These are phyloP conservation scores for Phytophthora pistaciae DNA, from an alignment of 352 stramenopile genomes.

Conservation along the genomic window DNA sequence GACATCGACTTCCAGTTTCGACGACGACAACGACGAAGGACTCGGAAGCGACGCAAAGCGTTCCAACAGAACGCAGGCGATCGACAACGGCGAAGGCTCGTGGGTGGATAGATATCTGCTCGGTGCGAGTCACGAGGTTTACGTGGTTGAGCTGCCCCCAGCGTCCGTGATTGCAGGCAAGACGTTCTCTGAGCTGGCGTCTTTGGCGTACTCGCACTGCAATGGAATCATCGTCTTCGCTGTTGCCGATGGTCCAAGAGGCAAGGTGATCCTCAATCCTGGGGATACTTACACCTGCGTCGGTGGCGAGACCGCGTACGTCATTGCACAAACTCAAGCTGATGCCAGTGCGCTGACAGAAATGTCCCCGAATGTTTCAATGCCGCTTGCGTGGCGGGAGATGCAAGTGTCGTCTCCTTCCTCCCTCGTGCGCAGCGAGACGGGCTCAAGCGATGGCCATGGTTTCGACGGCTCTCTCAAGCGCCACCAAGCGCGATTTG, in stretches of 20 bases:
- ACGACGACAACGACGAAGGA: slow-evolving; percentile 51
- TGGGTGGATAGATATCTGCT: slow-evolving; percentile 84
- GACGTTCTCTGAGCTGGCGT: slow-evolving; percentile 84
- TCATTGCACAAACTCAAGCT: slow-evolving; percentile 69
- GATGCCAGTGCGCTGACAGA: slow-evolving; percentile 44
- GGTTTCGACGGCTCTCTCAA: slow-evolving; percentile 19
- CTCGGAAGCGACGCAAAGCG: slow-evolving; percentile 39
- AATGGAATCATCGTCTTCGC: slow-evolving; percentile 84
- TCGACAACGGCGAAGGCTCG: slow-evolving; percentile 46
- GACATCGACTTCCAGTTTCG: slow-evolving; percentile 81
- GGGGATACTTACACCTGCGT: slow-evolving; percentile 78
- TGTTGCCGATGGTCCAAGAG: slow-evolving; percentile 45
- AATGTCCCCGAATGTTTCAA: slow-evolving; percentile 31
- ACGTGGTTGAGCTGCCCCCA: slow-evolving; percentile 73
- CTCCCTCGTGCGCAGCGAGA: slow-evolving; percentile 39
- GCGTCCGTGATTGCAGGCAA: slow-evolving; percentile 63
- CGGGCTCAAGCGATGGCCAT: slow-evolving; percentile 23
- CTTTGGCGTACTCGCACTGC: slow-evolving; percentile 80
- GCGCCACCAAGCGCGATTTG: slow-evolving; percentile 41
- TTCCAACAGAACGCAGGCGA: slow-evolving; percentile 25
- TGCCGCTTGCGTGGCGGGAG: slow-evolving; percentile 44
- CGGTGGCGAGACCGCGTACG: slow-evolving; percentile 75
- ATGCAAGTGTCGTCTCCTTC: slow-evolving; percentile 40
- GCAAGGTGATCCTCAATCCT: slow-evolving; percentile 81
- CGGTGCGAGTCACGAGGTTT: slow-evolving; percentile 82